phyloP scores from a whole-genome alignment of 2,329 filamentous ascomycete genomes.

The Nemania serpens region DNA sequence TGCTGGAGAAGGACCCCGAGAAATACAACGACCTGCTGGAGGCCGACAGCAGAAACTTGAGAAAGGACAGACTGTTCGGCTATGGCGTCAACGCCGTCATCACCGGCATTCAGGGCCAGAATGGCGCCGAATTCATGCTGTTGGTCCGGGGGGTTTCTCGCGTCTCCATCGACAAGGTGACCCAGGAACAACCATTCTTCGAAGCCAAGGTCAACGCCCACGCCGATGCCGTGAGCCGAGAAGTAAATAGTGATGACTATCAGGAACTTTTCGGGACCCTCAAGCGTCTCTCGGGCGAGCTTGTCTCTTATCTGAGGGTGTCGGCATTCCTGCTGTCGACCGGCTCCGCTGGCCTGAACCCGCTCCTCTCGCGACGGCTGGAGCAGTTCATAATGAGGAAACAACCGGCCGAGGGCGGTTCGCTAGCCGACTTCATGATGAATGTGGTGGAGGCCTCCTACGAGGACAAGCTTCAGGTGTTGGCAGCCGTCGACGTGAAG shows the following conservation, averaged over 20 bases:
- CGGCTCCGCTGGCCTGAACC: slow-evolving; percentile 70
- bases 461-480: slow-evolving; percentile 86
- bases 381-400: slow-evolving; percentile 87
- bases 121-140: slow-evolving; percentile 76
- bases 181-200: slow-evolving; percentile 81
- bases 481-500: slow-evolving; percentile 80
- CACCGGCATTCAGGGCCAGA: slow-evolving; percentile 75
- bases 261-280: slow-evolving; percentile 77
- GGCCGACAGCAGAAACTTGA: slow-evolving; percentile 62
- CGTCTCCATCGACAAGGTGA: slow-evolving; percentile 74
- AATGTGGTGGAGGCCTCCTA: slow-evolving; percentile 86
- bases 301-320: slow-evolving; percentile 81
- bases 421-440: slow-evolving; percentile 94
- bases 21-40: slow-evolving; percentile 54
- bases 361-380: slow-evolving; percentile 81
- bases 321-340: slow-evolving; percentile 79
- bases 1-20: slow-evolving; percentile 68
- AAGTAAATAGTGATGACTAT: slow-evolving; percentile 33
- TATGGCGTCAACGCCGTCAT: slow-evolving; percentile 84
- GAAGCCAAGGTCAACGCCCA: slow-evolving; percentile 73
- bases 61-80: slow-evolving; percentile 75
- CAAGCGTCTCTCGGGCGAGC: slow-evolving; percentile 82
- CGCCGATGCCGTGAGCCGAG: slow-evolving; percentile 32
- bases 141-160: slow-evolving; percentile 85
- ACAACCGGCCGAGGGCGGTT: slow-evolving; percentile 78